These are phyloP conservation scores for Fomitiporia mediterranea DNA, from an alignment of 1,284 basidiomycete genomes.

Conservation along the genomic window DNA sequence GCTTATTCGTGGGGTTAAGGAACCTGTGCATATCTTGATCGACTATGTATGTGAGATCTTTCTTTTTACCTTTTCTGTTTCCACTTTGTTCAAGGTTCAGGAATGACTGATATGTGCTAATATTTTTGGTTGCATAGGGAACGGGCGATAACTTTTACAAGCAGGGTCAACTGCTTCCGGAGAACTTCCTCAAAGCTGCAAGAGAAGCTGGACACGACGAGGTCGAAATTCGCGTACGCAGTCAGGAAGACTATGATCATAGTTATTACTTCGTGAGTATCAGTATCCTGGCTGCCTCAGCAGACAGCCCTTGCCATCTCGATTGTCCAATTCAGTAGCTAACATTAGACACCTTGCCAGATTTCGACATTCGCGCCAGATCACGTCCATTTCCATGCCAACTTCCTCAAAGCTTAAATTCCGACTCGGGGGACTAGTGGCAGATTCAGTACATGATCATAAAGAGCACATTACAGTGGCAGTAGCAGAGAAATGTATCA, in stretches of 20 bases:
- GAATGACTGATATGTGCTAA: not conserved
- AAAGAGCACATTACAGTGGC: not conserved
- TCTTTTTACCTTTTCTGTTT: not conserved
- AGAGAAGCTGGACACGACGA: slow-evolving; percentile 68
- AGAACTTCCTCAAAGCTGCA: slow-evolving; percentile 80
- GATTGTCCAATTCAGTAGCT: too few species aligned
- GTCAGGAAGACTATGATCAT: slow-evolving; percentile 92
- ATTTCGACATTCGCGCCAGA: slow-evolving; percentile 64
- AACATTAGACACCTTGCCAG: slow-evolving; percentile 28
- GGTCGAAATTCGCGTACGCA: slow-evolving; percentile 73
- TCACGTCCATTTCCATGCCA: slow-evolving; percentile 57
- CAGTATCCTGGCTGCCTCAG: not conserved
- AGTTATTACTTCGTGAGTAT: slow-evolving; percentile 84
- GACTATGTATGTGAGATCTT: slow-evolving; percentile 82
- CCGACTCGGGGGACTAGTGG: not conserved
- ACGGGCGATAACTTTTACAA: slow-evolving; percentile 86
- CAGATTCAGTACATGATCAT: not conserved
- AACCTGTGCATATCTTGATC: slow-evolving; percentile 75
- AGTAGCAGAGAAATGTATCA: slow-evolving; percentile 15
- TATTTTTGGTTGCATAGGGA: slow-evolving; percentile 50
- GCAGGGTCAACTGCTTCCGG: slow-evolving; percentile 82
- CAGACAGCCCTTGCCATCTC: too few species aligned
- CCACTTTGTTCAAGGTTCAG: not conserved
- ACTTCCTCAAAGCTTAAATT: slow-evolving; percentile 63
- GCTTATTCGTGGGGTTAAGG: slow-evolving; percentile 63